A percentile compares a stretch with the other conserved stretches of the same genome.
phyloP scores from a whole-genome alignment of 2,329 filamentous ascomycete genomes.

The Cryphonectria nitschkei region DNA sequence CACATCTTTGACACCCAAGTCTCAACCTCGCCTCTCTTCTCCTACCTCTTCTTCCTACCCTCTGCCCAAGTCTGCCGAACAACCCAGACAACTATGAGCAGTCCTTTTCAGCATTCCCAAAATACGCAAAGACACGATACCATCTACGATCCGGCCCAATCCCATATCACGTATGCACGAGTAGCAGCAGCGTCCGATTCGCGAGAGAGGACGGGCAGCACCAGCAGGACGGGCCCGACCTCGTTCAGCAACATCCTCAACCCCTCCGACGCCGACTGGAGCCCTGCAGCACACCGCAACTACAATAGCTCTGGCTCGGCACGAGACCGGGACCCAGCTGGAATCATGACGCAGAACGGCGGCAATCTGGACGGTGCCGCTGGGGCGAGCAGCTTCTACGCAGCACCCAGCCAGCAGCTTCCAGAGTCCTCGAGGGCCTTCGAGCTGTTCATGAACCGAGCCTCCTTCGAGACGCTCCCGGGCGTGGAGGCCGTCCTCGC shows the following conservation, averaged over 20 bases:
- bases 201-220: constrained; percentile 42
- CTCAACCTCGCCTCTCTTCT: constrained; percentile 1
- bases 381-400: constrained; percentile 30
- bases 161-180: constrained; percentile 48
- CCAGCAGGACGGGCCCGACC: constrained; percentile 31
- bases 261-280: constrained; percentile 44
- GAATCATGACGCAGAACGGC: constrained; percentile 36
- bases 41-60: background rate
- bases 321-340: background rate
- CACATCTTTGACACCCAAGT: background rate
- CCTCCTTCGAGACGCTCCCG: constrained; percentile 32
- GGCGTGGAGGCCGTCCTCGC: constrained; percentile 31
- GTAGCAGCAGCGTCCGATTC: constrained; percentile 43
- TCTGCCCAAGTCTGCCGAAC: background rate
- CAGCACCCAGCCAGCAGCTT: constrained; percentile 40
- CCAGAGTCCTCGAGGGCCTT: constrained; percentile 58
- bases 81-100: constrained; percentile 21
- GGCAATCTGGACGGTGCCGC: constrained; percentile 34
- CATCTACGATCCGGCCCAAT: constrained; percentile 32
- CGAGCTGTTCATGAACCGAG: constrained; percentile 48
- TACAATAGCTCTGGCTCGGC: background rate
- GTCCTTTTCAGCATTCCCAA: constrained; percentile 23
- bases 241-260: constrained; percentile 61
- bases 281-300: background rate
- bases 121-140: constrained; percentile 16